Evolutionary conservation across 352 stramenopile genomes (phyloP).

Genomic region (Pythium apleroticum): DNA sequence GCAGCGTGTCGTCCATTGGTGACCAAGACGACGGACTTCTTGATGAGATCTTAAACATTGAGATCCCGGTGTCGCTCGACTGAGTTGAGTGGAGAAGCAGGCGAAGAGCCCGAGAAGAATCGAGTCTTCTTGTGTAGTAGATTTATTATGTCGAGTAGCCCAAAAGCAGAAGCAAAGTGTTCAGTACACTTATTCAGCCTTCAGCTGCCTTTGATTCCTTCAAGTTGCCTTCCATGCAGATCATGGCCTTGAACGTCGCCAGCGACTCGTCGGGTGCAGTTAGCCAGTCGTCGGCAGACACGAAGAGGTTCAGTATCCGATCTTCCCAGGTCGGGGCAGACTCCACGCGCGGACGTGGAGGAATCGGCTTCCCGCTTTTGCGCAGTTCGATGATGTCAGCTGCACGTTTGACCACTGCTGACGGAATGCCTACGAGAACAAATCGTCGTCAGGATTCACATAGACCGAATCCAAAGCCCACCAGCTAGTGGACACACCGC

Average conservation of each 20-base stretch:
- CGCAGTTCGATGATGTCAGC: slow-evolving; percentile 20
- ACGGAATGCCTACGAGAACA: slow-evolving; percentile 17
- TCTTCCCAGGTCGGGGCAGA: slow-evolving; percentile 21
- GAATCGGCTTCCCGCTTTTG: slow-evolving; percentile 18
- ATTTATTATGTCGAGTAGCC: slow-evolving; percentile 11
- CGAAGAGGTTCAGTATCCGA: slow-evolving; percentile 19
- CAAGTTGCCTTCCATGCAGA: slow-evolving; percentile 18
- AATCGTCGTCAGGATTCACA: background rate
- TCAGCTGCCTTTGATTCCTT: slow-evolving; percentile 21
- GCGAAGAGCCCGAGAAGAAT: slow-evolving; percentile 2
- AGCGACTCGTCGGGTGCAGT: slow-evolving; percentile 7
- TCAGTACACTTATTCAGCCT: background rate
- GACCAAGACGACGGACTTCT: slow-evolving; percentile 39
- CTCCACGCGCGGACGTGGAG: background rate
- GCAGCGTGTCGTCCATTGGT: slow-evolving; percentile 7
- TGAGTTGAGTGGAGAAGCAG: background rate
- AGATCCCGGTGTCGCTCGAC: slow-evolving; percentile 39
- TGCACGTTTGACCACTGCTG: slow-evolving; percentile 23
- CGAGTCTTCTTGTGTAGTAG: slow-evolving; percentile 22
- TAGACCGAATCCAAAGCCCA: background rate
- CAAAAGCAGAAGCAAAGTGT: too few relatives aligned
- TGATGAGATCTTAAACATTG: slow-evolving; percentile 52
- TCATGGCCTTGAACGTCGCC: slow-evolving; percentile 13
- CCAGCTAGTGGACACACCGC: slow-evolving; percentile 39
- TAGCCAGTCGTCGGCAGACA: slow-evolving; percentile 22